Base-by-base conservation (phyloP, 2,329 filamentous ascomycete genomes). In the Pseudocercospora eumusae region DNA sequence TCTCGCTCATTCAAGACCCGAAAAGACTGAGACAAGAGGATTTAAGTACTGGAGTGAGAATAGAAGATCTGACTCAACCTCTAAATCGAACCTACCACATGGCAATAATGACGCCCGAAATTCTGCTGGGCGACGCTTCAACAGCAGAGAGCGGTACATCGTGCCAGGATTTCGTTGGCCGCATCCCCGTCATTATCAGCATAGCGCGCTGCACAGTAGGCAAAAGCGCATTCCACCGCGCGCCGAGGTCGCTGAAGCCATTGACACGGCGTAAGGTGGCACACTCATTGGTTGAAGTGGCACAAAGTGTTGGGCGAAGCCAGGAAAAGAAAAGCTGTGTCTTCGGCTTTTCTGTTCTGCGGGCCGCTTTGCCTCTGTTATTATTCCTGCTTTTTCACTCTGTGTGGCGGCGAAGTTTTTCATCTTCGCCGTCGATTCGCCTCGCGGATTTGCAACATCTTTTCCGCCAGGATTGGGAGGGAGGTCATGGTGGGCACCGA, bases 221-320 rank as follows among this genome's bases (percentile, higher is more conserved):
- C 42, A 49, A 62, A 27, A 53, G 21, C 44, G 56, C 60, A 62
- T 47, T 55, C 50, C 49, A 49, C 10, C 40, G 52, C 49, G 25
- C 47, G 55, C 60, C 60, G 60, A 62, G n/a, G 44, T 62, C 60
- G 60, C 56, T 59, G 56, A 59, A 55, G 56, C 56, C 28, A 45
- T 55, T 54, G 56, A 36, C 31, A 52, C 27, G n/a, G 40, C 44
- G 47, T 54, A 21, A 62, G n/a, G 20, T 31, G 13, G 47, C 25
- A 23, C 25, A 25, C 20, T 50, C 28, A 59, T 62, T 62, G 60
- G 60, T 31, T 62, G 28, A 20, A 20, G 49, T 31, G 55, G 21
- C 11, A 27, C 23, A n/a, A 25, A 44, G n/a, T 28, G 33, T 36
- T 56, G 23, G 50, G 60, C 60, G 60, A 62, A 25, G 15, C 59